phyloP scores from a whole-genome alignment of 225 moss, liverwort and hornwort species.

The Rhytidiadelphus loreus region DNA sequence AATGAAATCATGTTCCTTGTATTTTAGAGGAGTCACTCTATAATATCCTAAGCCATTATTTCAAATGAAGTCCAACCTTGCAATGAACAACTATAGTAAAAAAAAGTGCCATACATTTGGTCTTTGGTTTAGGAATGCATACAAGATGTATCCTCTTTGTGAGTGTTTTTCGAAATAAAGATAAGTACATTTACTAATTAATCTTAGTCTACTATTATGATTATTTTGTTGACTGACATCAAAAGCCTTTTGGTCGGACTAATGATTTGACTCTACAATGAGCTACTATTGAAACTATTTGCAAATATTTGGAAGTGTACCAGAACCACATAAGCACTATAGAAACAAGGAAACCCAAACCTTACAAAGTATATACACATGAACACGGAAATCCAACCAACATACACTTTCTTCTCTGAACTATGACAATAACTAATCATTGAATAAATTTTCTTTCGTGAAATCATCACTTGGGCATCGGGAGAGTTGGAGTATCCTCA shows the following conservation, averaged over 20 bases:
- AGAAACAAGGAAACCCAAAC: accelerated
- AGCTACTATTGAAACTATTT: neutral
- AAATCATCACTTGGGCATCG: neutral
- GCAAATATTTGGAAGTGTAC: neutral
- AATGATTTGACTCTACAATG: neutral
- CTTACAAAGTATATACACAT: accelerated
- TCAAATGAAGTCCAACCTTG: accelerated
- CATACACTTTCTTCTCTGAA: neutral
- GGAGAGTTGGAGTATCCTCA: accelerated
- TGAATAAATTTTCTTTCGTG: neutral
- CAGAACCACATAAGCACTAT: accelerated
- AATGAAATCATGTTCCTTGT: neutral
- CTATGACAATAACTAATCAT: neutral
- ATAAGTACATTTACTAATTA: neutral
- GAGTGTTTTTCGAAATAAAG: neutral
- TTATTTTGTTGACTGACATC: neutral
- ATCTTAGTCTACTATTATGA: neutral
- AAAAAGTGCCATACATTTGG: accelerated
- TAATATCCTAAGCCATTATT: accelerated
- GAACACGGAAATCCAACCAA: neutral
- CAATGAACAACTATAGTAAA: accelerated
- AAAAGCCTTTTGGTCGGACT: accelerated
- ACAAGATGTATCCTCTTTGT: accelerated
- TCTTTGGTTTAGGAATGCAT: neutral
- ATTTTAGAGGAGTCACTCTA: neutral